These are phyloP conservation scores for Ascodesmis nigricans DNA, from an alignment of 495 filamentous ascomycete genomes.

Conservation along the genomic window DNA sequence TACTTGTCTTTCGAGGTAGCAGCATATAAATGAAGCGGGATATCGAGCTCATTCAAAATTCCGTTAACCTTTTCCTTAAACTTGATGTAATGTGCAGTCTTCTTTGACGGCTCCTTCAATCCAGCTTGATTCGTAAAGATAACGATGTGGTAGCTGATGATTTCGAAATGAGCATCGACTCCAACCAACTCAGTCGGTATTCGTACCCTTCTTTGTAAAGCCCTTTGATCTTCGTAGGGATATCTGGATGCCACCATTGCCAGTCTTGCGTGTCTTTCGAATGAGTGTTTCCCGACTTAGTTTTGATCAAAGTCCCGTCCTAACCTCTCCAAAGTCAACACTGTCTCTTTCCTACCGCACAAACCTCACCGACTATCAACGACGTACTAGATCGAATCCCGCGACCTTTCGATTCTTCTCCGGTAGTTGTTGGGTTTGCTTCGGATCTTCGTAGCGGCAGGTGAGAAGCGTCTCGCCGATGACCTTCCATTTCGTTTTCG, in stretches of 20 bases:
- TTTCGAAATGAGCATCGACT: background rate
- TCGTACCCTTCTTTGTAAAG: conserved; percentile 50
- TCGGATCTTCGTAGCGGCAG: conserved; percentile 35
- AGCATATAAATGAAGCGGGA: conserved; percentile 66
- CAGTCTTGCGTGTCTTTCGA: conserved; percentile 52
- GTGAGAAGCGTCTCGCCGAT: conserved; percentile 49
- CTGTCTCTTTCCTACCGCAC: conserved; percentile 1
- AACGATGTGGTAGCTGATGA: conserved; percentile 44
- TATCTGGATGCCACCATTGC: conserved; percentile 75
- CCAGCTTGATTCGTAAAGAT: conserved; percentile 79
- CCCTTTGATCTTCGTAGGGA: conserved; percentile 40
- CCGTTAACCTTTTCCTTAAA: conserved; percentile 60
- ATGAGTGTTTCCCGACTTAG: conserved; percentile 61
- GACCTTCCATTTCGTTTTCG: conserved; percentile 43
- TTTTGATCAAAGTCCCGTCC: conserved; percentile 73
- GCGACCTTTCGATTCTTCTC: conserved; percentile 38
- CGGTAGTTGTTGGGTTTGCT: background rate
- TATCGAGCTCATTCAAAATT: conserved; percentile 45
- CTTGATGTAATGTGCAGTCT: conserved; percentile 35
- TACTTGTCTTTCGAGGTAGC: conserved; percentile 59
- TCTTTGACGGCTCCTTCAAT: conserved; percentile 47
- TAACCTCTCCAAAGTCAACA: conserved; percentile 19
- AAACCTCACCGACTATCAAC: conserved; percentile 1
- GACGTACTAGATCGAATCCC: conserved; percentile 68
- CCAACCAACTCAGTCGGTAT: background rate